phyloP scores from a whole-genome alignment of 2,329 filamentous ascomycete species.

The Fusarium brachygibbosum region DNA sequence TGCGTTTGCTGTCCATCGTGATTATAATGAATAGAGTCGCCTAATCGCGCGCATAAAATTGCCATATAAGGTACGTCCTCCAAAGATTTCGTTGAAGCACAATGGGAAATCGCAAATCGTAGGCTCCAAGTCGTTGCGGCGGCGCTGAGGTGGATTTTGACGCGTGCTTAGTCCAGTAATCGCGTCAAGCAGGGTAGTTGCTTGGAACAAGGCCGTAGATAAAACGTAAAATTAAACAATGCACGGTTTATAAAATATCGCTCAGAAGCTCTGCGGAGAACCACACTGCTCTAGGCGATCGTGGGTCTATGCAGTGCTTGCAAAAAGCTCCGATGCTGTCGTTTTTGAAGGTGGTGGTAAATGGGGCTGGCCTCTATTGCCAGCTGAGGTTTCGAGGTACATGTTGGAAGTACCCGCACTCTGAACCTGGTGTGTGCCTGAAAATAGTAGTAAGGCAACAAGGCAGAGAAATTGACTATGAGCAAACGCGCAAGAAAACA shows the following conservation, averaged over 20 bases:
- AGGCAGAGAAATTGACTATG: slow-evolving; percentile 46
- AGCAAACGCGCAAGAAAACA: background rate
- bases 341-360: slow-evolving; percentile 43
- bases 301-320: slow-evolving; percentile 32
- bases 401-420: slow-evolving; percentile 47
- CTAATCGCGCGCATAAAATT: slow-evolving; percentile 49
- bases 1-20: slow-evolving; percentile 70
- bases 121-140: slow-evolving; percentile 36
- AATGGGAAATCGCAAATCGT: slow-evolving; percentile 48
- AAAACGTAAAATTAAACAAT: slow-evolving; percentile 10
- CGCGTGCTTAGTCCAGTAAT: slow-evolving; percentile 49
- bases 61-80: slow-evolving; percentile 11
- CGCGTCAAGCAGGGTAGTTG: slow-evolving; percentile 44
- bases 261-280: background rate
- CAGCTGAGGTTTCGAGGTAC: slow-evolving; percentile 44
- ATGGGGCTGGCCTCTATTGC: slow-evolving; percentile 36
- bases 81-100: slow-evolving; percentile 38
- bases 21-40: slow-evolving; percentile 44
- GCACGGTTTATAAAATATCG: background rate
- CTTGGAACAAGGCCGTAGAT: slow-evolving; percentile 6
- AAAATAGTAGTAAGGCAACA: slow-evolving; percentile 51
- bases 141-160: slow-evolving; percentile 48
- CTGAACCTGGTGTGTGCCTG: slow-evolving; percentile 43
- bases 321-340: slow-evolving; percentile 36
- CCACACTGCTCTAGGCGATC: slow-evolving; percentile 22